Evolutionary conservation across 768 basidiomycete species (phyloP).

Genomic region (Lentinula sp.): DNA sequence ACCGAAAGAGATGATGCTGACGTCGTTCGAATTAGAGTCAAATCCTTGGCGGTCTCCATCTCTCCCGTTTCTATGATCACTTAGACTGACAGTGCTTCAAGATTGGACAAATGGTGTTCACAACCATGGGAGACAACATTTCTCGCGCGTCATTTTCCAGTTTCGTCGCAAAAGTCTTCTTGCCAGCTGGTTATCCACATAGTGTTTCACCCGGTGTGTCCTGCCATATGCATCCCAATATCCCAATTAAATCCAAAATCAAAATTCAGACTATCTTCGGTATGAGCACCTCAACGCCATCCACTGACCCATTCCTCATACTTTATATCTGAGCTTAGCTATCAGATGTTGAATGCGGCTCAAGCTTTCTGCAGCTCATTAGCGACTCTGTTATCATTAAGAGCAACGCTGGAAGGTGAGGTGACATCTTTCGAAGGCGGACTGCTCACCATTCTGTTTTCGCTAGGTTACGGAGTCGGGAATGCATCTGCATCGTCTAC

Average conservation of each 20-base stretch:
- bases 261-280: conserved; percentile 46
- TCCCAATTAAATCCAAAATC: neutral
- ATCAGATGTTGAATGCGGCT: conserved; percentile 58
- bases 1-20: conserved; percentile 7
- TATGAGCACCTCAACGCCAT: conserved; percentile 19
- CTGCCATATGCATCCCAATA: neutral
- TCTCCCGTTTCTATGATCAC: neutral
- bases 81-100: neutral
- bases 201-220: conserved; percentile 4
- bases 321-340: conserved; percentile 30
- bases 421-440: neutral
- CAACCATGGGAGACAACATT: neutral
- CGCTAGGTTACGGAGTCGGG: conserved; percentile 60
- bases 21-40: neutral
- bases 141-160: neutral
- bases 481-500: conserved; percentile 62
- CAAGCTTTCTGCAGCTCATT: conserved; percentile 71
- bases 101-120: neutral
- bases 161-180: neutral
- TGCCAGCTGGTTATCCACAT: conserved; percentile 6
- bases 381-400: conserved; percentile 54
- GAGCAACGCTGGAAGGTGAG: conserved; percentile 62
- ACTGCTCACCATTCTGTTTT: neutral
- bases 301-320: neutral
- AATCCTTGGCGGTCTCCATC: neutral